Conservation (phyloP, 352 stramenopile genomes). For the Phytophthora kernoviae region DNA sequence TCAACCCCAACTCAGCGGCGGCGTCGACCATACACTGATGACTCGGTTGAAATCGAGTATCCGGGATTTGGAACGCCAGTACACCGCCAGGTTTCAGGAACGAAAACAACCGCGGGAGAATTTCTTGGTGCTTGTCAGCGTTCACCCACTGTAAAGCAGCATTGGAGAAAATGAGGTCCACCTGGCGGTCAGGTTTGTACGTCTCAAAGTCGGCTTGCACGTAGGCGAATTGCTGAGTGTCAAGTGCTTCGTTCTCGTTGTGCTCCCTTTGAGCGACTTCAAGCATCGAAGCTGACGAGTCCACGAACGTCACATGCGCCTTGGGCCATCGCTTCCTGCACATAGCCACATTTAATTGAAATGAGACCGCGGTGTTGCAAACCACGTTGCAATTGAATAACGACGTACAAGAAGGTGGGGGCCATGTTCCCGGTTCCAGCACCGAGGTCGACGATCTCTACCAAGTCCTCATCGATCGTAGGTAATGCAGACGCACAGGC, state of each 20-base stretch:
- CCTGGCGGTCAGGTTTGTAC: slow-evolving; percentile 35
- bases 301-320: slow-evolving; percentile 60
- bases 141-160: slow-evolving; percentile 73
- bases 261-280: slow-evolving; percentile 51
- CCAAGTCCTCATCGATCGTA: slow-evolving; percentile 9
- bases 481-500: slow-evolving; percentile 37
- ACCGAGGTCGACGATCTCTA: slow-evolving; percentile 65
- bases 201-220: slow-evolving; percentile 61
- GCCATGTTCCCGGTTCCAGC: slow-evolving; percentile 77
- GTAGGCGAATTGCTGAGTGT: slow-evolving; percentile 43
- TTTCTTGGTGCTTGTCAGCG: slow-evolving; percentile 44
- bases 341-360: background rate
- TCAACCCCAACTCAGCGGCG: slow-evolving; percentile 41
- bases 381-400: background rate
- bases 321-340: slow-evolving; percentile 55
- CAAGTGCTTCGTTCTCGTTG: slow-evolving; percentile 23
- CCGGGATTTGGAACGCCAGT: slow-evolving; percentile 77
- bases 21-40: slow-evolving; percentile 65
- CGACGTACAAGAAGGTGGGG: slow-evolving; percentile 52
- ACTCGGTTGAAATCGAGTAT: slow-evolving; percentile 62
- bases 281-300: slow-evolving; percentile 69
- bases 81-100: slow-evolving; percentile 72
- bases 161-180: slow-evolving; percentile 82
- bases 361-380: background rate
- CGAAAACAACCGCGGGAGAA: slow-evolving; percentile 58